Evolutionary conservation across 1,284 basidiomycete species (phyloP).

Genomic region (Heterobasidion annosum): DNA sequence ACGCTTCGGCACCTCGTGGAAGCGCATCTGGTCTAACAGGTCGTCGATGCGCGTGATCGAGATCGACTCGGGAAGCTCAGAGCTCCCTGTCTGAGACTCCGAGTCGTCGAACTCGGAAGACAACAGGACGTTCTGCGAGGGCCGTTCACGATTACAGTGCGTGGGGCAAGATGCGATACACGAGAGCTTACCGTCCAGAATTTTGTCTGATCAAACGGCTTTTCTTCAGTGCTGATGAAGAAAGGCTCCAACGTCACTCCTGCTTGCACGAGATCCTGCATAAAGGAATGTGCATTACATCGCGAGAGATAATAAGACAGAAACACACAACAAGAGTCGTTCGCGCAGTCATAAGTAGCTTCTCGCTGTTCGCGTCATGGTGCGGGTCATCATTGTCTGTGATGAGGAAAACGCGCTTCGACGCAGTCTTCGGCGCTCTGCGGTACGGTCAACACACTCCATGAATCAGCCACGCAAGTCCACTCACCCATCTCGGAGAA

Average conservation of each 20-base stretch:
- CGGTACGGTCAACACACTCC: constrained; percentile 4
- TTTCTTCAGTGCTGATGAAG: constrained; percentile 73
- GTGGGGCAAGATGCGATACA: neutral
- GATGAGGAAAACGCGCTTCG: constrained; percentile 87
- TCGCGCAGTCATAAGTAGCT: constrained; percentile 54
- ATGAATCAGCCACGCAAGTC: neutral
- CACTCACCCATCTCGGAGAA: constrained; percentile 75
- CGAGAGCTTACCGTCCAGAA: constrained; percentile 74
- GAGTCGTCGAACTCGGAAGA: constrained; percentile 33
- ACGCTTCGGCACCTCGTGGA: constrained; percentile 85
- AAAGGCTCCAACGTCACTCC: constrained; percentile 86
- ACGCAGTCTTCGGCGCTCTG: constrained; percentile 79
- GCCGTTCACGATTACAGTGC: neutral
- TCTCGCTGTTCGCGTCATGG: constrained; percentile 35
- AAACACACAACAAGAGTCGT: constrained; percentile 57
- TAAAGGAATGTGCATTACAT: constrained; percentile 7
- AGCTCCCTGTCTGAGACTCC: constrained; percentile 37
- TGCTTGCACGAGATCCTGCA: constrained; percentile 73
- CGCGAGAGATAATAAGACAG: neutral
- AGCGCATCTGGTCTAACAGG: constrained; percentile 75
- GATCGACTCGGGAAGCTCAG: constrained; percentile 51
- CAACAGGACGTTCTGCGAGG: constrained; percentile 51
- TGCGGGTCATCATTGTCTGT: constrained; percentile 82
- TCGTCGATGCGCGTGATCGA: constrained; percentile 70
- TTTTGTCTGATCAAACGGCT: constrained; percentile 64